phyloP scores from a whole-genome alignment of 2,329 filamentous ascomycete species.

The Tolypocladium paradoxum region DNA sequence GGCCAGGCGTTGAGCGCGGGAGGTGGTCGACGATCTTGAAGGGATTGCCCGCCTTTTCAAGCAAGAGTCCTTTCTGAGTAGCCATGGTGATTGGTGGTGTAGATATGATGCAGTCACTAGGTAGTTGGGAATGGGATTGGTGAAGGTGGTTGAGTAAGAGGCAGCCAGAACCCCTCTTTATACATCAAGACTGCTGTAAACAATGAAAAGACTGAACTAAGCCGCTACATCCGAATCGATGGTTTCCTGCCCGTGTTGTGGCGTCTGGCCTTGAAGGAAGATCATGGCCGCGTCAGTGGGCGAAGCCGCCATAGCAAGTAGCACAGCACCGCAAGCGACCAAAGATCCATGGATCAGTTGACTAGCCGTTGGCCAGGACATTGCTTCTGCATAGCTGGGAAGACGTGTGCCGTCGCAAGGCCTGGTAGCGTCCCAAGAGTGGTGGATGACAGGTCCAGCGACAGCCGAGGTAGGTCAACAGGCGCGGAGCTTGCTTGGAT shows the following conservation, averaged over 20 bases:
- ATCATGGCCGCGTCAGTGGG: not conserved
- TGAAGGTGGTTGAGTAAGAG: too few species aligned
- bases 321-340: not conserved
- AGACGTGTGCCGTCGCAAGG: not conserved
- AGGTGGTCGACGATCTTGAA: slow-evolving; percentile 12
- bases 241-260: not conserved
- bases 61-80: slow-evolving; percentile 9
- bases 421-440: too few species aligned
- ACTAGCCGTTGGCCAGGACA: not conserved
- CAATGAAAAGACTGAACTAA: too few species aligned
- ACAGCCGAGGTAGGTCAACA: not conserved
- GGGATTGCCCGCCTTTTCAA: slow-evolving; percentile 9
- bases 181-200: not conserved
- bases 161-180: not conserved
- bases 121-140: not conserved
- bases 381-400: not conserved
- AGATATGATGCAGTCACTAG: not conserved
- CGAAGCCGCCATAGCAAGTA: not conserved
- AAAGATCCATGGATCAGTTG: not conserved
- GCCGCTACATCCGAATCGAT: not conserved
- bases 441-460: not conserved
- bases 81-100: slow-evolving; percentile 4
- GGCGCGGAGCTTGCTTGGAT: not conserved
- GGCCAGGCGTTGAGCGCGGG: slow-evolving; percentile 14
- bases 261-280: not conserved